Evolutionary conservation across 306 rosid genomes (phyloP), one percentile per base, ranked within the genome.

Genomic region (Hippophae rhamnoides): DNA sequence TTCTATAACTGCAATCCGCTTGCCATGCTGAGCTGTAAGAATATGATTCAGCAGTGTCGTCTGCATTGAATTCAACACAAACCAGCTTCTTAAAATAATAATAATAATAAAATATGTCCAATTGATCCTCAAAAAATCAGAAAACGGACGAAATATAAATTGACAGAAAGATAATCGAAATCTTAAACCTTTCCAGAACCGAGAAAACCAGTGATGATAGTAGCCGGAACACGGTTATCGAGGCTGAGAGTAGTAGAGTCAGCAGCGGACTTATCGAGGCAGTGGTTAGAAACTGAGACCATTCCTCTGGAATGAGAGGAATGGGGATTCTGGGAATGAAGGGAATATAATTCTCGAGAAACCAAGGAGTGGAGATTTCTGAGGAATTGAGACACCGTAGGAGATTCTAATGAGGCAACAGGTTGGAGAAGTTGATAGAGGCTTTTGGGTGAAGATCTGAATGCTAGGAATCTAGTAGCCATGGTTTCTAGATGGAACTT

Each of bases 21-120:
- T 86, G 43, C 97, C 94, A 71, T 90, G 97, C 70, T 82, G 90
- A 57, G 94, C 72, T 2, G 89, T 87, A 9, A 90, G 90, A 60
- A 90, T 84, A 70, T 84, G 97, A 82, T 86, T 90, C 57, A 90
- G 86, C 48, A 90, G 84, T 61, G 95, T 90, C 14, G 97, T 90
- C 97, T 86, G 77, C 76, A 77, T 41, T 8, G 54, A 14, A 46
- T 46, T 8, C 10, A 58, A 49, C 8, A 14, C 47, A 40, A 0
- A 62, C 26, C 41, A 41, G 41, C 9, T 31, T 55, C 41, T 3
- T 27, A 7, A 58, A 43, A 41, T 18, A 18, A 18, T 18, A 50
- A 13, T n/a, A 6, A 1, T 10, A 23, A 63, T 14, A 8, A 43
- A 26, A 26, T 13, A 11, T 11, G 14, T 57, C 10, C 48, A 48